A percentile compares a stretch with the other conserved stretches of the same genome.
These are phyloP conservation scores for Alternaria incomplexa DNA, from an alignment of 2,329 filamentous ascomycete genomes.

Conservation along the genomic window DNA sequence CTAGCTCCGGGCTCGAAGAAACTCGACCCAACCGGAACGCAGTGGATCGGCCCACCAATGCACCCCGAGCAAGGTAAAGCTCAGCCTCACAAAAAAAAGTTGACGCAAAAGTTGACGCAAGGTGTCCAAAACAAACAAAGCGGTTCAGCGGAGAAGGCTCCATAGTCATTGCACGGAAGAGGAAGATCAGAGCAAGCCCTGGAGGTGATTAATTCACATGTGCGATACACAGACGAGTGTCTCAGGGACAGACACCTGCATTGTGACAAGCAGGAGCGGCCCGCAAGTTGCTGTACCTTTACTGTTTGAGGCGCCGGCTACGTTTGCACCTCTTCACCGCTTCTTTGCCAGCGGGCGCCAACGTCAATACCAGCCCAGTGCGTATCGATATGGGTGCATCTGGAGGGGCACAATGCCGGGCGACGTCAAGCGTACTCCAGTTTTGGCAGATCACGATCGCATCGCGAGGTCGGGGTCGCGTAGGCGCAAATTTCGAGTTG, in stretches of 20 bases:
- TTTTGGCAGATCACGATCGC: slow-evolving; percentile 20
- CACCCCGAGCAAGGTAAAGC: slow-evolving; percentile 13
- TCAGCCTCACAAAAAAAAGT: slow-evolving; percentile 19
- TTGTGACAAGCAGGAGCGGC: slow-evolving; percentile 32
- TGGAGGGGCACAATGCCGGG: slow-evolving; percentile 29
- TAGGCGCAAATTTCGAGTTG: slow-evolving; percentile 1
- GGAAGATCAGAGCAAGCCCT: background rate
- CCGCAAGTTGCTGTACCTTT: slow-evolving; percentile 31
- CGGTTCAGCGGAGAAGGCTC: background rate
- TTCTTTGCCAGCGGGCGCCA: slow-evolving; percentile 37
- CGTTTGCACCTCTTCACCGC: slow-evolving; percentile 45
- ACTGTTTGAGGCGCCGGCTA: slow-evolving; percentile 26
- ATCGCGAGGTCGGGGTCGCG: background rate
- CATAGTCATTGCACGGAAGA: background rate
- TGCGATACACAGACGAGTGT: slow-evolving; percentile 18
- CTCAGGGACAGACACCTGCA: slow-evolving; percentile 21
- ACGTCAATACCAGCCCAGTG: slow-evolving; percentile 18
- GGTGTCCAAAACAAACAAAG: background rate
- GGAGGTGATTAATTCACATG: background rate
- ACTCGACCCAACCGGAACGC: slow-evolving; percentile 26
- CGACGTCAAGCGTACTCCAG: slow-evolving; percentile 31
- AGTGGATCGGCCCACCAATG: slow-evolving; percentile 30
- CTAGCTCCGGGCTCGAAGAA: slow-evolving; percentile 6
- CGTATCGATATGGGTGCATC: slow-evolving; percentile 39
- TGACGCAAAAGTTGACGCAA: slow-evolving; percentile 2